phyloP scores from a whole-genome alignment of 495 filamentous ascomycete species.

The Xylaria sp. region DNA sequence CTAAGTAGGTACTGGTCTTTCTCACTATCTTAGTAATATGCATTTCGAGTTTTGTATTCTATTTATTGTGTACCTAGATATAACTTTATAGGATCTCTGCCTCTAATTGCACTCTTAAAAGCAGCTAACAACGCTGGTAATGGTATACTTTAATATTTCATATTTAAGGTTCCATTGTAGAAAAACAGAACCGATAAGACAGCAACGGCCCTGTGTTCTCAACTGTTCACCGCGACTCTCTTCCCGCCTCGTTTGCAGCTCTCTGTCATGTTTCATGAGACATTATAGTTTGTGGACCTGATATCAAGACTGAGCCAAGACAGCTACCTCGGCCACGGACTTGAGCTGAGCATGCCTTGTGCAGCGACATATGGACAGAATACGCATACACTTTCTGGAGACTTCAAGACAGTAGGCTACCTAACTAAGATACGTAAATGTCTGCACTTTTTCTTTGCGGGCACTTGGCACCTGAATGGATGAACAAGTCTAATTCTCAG shows the following conservation, averaged over 20 bases:
- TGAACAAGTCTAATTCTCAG: not conserved
- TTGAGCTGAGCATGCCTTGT: not conserved
- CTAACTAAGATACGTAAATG: not conserved
- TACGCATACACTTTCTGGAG: not conserved
- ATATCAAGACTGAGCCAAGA: not conserved
- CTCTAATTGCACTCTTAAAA: too few relatives aligned
- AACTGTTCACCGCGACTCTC: not conserved
- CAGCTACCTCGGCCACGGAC: not conserved
- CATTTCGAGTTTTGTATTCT: too few relatives aligned
- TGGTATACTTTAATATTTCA: not conserved
- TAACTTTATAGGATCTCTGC: too few relatives aligned
- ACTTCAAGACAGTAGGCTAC: not conserved
- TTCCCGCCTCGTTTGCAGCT: not conserved
- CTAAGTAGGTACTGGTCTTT: not conserved
- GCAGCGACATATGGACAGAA: not conserved
- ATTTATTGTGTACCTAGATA: too few relatives aligned
- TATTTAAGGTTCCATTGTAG: not conserved
- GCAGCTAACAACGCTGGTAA: not conserved
- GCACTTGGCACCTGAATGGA: constrained; percentile 9
- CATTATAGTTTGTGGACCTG: not conserved
- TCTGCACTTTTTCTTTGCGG: not conserved
- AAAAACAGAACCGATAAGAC: not conserved
- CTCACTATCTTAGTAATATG: too few relatives aligned
- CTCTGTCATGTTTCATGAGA: not conserved
- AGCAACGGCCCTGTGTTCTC: not conserved